phyloP scores from a whole-genome alignment of 78 protist genomes.

The Dictyostelium intermedium region DNA sequence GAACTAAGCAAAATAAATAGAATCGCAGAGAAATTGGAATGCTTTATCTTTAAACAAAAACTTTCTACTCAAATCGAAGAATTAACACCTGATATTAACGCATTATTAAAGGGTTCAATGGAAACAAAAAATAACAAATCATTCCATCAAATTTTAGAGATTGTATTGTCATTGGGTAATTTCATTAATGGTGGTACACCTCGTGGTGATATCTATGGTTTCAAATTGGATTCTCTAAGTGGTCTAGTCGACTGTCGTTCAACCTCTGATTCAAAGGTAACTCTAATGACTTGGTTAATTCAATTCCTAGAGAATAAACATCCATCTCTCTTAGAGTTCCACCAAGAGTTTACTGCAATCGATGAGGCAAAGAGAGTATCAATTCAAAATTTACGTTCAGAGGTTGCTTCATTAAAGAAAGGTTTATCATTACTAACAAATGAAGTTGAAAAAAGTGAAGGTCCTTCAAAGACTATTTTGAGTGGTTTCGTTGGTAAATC shows the following conservation, averaged over 20 bases:
- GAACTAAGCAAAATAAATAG: constrained; percentile 49
- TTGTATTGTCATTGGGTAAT: constrained; percentile 80
- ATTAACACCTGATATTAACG: constrained; percentile 36
- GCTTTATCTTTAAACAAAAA: constrained; percentile 69
- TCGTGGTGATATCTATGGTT: constrained; percentile 79
- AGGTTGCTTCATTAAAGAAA: constrained; percentile 31
- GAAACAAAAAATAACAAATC: constrained; percentile 7
- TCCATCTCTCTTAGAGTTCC: constrained; percentile 2
- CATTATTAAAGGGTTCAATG: not conserved
- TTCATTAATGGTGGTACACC: constrained; percentile 85
- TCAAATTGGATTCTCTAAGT: constrained; percentile 66
- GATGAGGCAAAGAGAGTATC: constrained; percentile 69
- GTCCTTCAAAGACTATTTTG: constrained; percentile 38
- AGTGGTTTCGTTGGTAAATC: constrained; percentile 20
- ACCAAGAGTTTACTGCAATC: constrained; percentile 16
- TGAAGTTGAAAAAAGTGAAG: constrained; percentile 35
- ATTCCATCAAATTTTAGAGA: constrained; percentile 54
- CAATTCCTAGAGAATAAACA: constrained; percentile 49
- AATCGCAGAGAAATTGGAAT: constrained; percentile 53
- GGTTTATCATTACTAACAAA: constrained; percentile 49
- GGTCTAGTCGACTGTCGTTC: constrained; percentile 43
- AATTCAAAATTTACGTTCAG: constrained; percentile 39
- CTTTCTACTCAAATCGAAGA: constrained; percentile 53
- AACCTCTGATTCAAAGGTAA: constrained; percentile 38
- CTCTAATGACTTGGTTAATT: constrained; percentile 56